A percentile compares a stretch with the other conserved stretches of the same genome.
Evolutionary conservation across 1,284 basidiomycete species (phyloP).

Genomic region (Exsudoporus floridanus): DNA sequence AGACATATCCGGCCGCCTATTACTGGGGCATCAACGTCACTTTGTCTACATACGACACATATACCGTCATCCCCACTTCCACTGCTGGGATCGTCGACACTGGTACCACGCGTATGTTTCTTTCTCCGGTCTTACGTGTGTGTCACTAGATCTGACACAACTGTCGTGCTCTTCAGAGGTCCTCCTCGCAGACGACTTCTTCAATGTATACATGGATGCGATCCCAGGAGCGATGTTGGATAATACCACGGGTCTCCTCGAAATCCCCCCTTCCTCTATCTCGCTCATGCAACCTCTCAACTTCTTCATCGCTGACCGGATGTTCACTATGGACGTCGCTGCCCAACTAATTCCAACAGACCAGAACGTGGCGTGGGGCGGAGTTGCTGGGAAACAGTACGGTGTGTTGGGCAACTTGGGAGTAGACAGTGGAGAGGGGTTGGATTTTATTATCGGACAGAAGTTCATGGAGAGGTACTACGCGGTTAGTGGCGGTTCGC

Average conservation of each 20-base stretch:
- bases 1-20: slow-evolving; percentile 14
- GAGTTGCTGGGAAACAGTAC: slow-evolving; percentile 16
- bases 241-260: slow-evolving; percentile 15
- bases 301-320: slow-evolving; percentile 17
- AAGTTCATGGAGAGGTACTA: slow-evolving; percentile 35
- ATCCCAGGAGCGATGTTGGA: slow-evolving; percentile 24
- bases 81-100: slow-evolving; percentile 21
- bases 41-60: slow-evolving; percentile 12
- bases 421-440: slow-evolving; percentile 12
- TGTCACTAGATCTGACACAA: background rate
- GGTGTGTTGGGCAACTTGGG: slow-evolving; percentile 14
- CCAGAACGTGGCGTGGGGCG: slow-evolving; percentile 23
- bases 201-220: slow-evolving; percentile 16
- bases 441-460: slow-evolving; percentile 29
- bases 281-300: slow-evolving; percentile 21
- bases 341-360: slow-evolving; percentile 26
- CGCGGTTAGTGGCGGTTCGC: slow-evolving; percentile 10
- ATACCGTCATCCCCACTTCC: slow-evolving; percentile 16
- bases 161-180: slow-evolving; percentile 11
- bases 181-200: slow-evolving; percentile 23
- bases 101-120: slow-evolving; percentile 22
- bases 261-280: slow-evolving; percentile 19
- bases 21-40: slow-evolving; percentile 32
- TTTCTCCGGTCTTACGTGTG: background rate
- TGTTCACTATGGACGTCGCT: slow-evolving; percentile 21